Evolutionary conservation across 805 yeast species (phyloP).

Genomic region (Candida broadrunensis): DNA sequence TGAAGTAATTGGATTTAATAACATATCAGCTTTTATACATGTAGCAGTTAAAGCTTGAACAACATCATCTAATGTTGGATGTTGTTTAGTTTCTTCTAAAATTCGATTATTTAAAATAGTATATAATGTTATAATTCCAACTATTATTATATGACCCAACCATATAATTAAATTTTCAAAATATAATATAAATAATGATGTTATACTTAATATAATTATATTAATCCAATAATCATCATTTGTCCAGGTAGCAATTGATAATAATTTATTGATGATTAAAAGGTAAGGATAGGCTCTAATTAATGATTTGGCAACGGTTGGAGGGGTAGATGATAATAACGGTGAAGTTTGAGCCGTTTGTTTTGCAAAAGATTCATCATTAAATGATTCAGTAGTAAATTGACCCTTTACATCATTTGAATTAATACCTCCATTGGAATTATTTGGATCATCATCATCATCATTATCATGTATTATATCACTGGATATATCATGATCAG

Average conservation of each 20-base stretch:
- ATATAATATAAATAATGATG: slow-evolving; percentile 63
- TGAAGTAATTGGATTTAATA: slow-evolving; percentile 76
- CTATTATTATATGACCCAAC: slow-evolving; percentile 76
- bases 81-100: slow-evolving; percentile 53
- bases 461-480: background rate
- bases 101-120: slow-evolving; percentile 57
- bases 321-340: slow-evolving; percentile 83
- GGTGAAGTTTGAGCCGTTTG: slow-evolving; percentile 65
- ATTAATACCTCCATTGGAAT: background rate
- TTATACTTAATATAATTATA: slow-evolving; percentile 54
- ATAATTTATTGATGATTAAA: slow-evolving; percentile 62
- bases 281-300: slow-evolving; percentile 84
- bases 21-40: slow-evolving; percentile 70
- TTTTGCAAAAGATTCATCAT: slow-evolving; percentile 3
- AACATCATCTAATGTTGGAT: slow-evolving; percentile 85
- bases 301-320: slow-evolving; percentile 80
- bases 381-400: slow-evolving; percentile 14
- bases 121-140: slow-evolving; percentile 57
- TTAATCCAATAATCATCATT: slow-evolving; percentile 78
- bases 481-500: background rate
- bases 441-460: background rate
- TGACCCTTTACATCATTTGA: slow-evolving; percentile 26
- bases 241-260: slow-evolving; percentile 88
- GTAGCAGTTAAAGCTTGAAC: slow-evolving; percentile 73
- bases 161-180: slow-evolving; percentile 77